Percentiles rank a stretch among this genome's conserved stretches.
Conservation (phyloP, 2,329 filamentous ascomycete species). For the Calonectria henricotiae region DNA sequence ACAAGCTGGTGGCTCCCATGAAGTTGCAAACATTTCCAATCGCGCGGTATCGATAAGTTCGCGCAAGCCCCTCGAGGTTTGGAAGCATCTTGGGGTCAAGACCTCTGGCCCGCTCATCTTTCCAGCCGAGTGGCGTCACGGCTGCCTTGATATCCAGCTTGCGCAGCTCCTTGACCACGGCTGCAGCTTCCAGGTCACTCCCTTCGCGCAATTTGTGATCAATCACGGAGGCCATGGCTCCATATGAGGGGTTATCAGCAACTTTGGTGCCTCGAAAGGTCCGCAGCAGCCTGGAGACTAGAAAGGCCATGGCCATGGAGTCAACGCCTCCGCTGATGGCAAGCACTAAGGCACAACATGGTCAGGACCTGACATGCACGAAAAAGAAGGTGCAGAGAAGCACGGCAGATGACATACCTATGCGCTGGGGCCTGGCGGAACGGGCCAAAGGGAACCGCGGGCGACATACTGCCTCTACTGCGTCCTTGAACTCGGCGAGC, state of each 20-base stretch:
- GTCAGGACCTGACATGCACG: background rate
- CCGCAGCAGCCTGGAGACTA: constrained; percentile 72
- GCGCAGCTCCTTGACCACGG: constrained; percentile 62
- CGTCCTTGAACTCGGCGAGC: constrained; percentile 62
- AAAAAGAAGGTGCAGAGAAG: background rate
- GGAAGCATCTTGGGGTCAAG: constrained; percentile 61
- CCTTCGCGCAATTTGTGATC: constrained; percentile 72
- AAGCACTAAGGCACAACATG: constrained; percentile 67
- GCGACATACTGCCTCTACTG: constrained; percentile 66
- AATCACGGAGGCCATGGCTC: constrained; percentile 67
- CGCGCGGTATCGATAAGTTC: constrained; percentile 80
- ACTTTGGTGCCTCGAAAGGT: constrained; percentile 58
- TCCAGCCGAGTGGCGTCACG: constrained; percentile 65
- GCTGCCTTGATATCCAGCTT: constrained; percentile 58
- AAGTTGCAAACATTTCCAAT: constrained; percentile 76
- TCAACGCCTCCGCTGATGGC: constrained; percentile 95
- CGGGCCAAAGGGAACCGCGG: constrained; percentile 66
- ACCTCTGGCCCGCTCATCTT: constrained; percentile 52
- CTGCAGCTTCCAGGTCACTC: constrained; percentile 68
- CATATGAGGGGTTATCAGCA: constrained; percentile 63
- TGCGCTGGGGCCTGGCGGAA: constrained; percentile 56
- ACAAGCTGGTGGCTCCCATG: constrained; percentile 71
- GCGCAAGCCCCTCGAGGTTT: constrained; percentile 85
- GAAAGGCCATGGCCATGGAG: constrained; percentile 93
- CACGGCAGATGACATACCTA: constrained; percentile 59